phyloP scores from a whole-genome alignment of 2,329 filamentous ascomycete genomes.

The Colletotrichum cereale region DNA sequence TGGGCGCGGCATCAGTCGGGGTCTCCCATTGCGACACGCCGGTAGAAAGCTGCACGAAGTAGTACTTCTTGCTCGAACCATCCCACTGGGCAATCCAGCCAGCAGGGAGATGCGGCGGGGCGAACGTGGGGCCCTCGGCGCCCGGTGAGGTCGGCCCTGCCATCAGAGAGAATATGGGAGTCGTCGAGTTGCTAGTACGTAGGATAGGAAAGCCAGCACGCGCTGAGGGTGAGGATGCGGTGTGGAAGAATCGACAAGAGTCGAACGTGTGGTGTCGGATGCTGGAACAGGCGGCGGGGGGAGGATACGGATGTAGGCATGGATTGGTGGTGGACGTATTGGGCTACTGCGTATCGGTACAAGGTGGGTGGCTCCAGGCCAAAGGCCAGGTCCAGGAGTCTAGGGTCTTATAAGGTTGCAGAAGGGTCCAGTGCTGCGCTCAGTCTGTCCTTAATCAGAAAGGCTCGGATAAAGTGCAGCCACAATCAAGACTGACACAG shows the following conservation, averaged over 20 bases:
- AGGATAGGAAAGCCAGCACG: not conserved
- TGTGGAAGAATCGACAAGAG: conserved; percentile 14
- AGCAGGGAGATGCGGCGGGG: conserved; percentile 70
- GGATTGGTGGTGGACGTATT: conserved; percentile 15
- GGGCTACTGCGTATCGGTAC: not conserved
- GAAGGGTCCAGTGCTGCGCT: conserved; percentile 19
- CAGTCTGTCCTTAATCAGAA: conserved; percentile 2
- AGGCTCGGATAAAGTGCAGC: conserved; percentile 9
- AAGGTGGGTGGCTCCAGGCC: conserved; percentile 12
- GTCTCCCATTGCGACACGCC: conserved; percentile 81
- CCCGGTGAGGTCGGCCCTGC: conserved; percentile 69
- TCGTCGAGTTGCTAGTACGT: conserved; percentile 10
- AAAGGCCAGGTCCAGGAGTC: conserved; percentile 7
- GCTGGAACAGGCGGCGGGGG: conserved; percentile 17
- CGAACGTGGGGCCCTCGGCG: conserved; percentile 70
- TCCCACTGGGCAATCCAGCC: conserved; percentile 81
- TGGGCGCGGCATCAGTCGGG: conserved; percentile 73
- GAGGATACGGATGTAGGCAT: conserved; percentile 17
- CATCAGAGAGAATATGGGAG: conserved; percentile 52
- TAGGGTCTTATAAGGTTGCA: conserved; percentile 17
- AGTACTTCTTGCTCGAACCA: conserved; percentile 73
- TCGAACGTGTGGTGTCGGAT: conserved; percentile 14
- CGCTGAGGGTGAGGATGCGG: conserved; percentile 7
- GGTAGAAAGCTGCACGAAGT: conserved; percentile 79
- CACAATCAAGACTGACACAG: conserved; percentile 11